A percentile compares a stretch with the other conserved stretches of the same genome.
phyloP scores from a whole-genome alignment of 768 basidiomycete species.

The Rickenella mellea region DNA sequence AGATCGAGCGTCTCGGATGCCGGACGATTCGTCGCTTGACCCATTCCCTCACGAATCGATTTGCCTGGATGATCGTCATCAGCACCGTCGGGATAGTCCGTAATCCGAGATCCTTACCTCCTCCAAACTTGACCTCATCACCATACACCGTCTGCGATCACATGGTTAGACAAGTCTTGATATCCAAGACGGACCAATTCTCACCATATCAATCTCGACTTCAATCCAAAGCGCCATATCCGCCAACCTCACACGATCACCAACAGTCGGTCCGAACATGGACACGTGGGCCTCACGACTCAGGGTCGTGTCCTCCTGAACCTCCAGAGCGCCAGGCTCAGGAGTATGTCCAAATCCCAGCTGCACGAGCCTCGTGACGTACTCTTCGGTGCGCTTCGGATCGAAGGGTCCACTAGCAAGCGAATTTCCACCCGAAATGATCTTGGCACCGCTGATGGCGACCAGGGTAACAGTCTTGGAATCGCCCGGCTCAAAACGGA shows the following conservation, averaged over 20 bases:
- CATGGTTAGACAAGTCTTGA: not conserved
- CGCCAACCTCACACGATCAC: conserved; percentile 80
- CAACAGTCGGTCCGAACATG: conserved; percentile 93
- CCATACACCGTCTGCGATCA: conserved; percentile 74
- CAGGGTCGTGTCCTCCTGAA: conserved; percentile 45
- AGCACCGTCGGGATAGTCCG: not conserved
- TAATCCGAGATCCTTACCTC: conserved; percentile 39
- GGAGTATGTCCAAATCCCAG: conserved; percentile 63
- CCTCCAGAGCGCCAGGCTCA: conserved; percentile 51
- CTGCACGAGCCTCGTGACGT: conserved; percentile 39
- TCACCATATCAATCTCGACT: conserved; percentile 77
- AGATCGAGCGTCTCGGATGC: conserved; percentile 72
- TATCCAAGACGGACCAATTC: conserved; percentile 1
- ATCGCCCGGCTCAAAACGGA: conserved; percentile 94
- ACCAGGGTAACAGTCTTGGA: conserved; percentile 76
- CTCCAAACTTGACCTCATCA: conserved; percentile 97
- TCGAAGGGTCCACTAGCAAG: conserved; percentile 54
- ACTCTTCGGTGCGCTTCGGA: conserved; percentile 30
- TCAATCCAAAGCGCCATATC: conserved; percentile 89
- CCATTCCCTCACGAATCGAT: conserved; percentile 94
- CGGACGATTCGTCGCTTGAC: conserved; percentile 71
- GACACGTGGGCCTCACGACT: conserved; percentile 70
- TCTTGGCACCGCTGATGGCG: conserved; percentile 59
- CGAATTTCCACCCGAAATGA: conserved; percentile 72
- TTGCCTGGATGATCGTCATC: conserved; percentile 54